Percentiles rank a stretch among this genome's conserved stretches.
These are phyloP conservation scores for Capsicum chinense DNA, from an alignment of 257 asterid species.

Conservation along the genomic window DNA sequence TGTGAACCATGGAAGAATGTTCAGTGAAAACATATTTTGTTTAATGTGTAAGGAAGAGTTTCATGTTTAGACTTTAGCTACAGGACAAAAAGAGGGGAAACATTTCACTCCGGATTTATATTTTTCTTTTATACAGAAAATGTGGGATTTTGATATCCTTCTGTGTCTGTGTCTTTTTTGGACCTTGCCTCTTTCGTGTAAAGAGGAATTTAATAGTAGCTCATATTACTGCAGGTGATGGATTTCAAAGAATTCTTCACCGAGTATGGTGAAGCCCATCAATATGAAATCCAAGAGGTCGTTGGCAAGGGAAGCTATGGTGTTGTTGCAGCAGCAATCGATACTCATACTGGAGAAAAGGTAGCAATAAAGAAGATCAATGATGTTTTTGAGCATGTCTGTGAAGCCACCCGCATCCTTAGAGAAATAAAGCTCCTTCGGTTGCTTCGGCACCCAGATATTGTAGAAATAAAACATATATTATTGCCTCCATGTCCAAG, in stretches of 20 bases:
- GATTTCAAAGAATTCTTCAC: conserved; percentile 89
- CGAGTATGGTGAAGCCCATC: conserved; percentile 92
- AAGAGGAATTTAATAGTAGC: neutral
- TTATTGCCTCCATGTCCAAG: conserved; percentile 92
- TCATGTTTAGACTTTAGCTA: neutral
- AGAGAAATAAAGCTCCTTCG: conserved; percentile 96
- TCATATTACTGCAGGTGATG: conserved; percentile 54
- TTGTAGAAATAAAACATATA: conserved; percentile 93
- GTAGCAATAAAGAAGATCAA: conserved; percentile 94
- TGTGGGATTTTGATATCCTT: conserved; percentile 8
- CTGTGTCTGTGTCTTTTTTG: neutral
- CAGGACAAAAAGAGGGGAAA: neutral
- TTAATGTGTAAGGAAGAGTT: neutral
- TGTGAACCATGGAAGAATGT: neutral
- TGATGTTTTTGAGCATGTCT: conserved; percentile 88
- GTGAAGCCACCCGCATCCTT: conserved; percentile 95
- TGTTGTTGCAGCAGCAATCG: conserved; percentile 95
- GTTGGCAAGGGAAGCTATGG: conserved; percentile 99
- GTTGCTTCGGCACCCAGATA: conserved; percentile 89
- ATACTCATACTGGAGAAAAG: conserved; percentile 94
- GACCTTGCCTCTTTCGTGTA: neutral
- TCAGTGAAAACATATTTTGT: neutral
- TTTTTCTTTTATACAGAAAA: neutral
- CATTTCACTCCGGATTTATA: neutral
- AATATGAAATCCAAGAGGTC: conserved; percentile 88